Evolutionary conservation across 1,284 basidiomycete genomes (phyloP), one percentile per base, ranked within the genome.

Genomic region (Ustanciosporium gigantosporum): DNA sequence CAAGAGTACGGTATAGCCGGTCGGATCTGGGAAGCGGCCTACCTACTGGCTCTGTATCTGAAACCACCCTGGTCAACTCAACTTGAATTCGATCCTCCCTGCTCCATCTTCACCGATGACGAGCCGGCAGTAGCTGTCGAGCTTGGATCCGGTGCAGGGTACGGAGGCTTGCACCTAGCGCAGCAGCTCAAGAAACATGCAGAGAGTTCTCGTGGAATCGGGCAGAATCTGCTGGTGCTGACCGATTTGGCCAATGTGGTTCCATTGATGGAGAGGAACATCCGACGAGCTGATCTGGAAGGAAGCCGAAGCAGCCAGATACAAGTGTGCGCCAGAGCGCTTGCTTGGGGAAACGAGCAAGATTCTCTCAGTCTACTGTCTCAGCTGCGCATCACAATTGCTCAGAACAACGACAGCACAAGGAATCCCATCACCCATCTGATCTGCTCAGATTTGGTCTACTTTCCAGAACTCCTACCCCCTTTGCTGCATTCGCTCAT

Each of bases 361-460:
- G 41, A 67, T n/a, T 62, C 68, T 11, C 6, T 31, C 1, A 22
- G 16, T 6, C 41, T 72, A 8, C 31, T 69, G 3, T 21, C 25
- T 2, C 46, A 48, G 35, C 44, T 58, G 6, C n/a, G n/a, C n/a
- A n/a, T n/a, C n/a, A n/a, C n/a, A n/a, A 15, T 38, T 13, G 5
- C 7, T n/a, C n/a, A 19, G 11, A 14, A 16, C 35, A 17, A 2
- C n/a, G 5, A 4, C 5, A 16, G 7, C 4, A 11, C 14, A 9
- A 9, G 6, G 22, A 47, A 47, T 16, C 59, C 58, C 0, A 38
- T 71, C 17, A 64, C 68, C 11, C 74, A 76, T 36, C 48, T 77
- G 17, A 50, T 77, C 17, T 75, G 72, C 47, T 74, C 73, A 2
- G 75, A 77, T 38, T 57, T 77, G 2, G 73, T 77, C 37, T 77